These are phyloP conservation scores for Bathelium albidoporum DNA, from an alignment of 495 filamentous ascomycete genomes.

Conservation along the genomic window DNA sequence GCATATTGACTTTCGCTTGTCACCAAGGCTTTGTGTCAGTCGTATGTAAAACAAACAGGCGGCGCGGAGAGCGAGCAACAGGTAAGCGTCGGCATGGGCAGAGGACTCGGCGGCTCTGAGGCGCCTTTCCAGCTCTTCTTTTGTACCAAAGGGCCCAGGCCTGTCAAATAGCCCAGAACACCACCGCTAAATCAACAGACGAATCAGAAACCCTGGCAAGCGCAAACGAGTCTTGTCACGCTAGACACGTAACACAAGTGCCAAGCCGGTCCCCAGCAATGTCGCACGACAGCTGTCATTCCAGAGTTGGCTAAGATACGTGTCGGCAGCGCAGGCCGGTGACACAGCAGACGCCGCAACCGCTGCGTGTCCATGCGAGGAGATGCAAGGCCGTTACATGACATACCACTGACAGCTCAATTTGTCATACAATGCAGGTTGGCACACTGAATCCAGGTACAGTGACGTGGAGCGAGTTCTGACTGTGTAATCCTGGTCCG, in stretches of 20 bases:
- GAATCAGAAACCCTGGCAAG: too few species aligned
- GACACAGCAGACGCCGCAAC: not conserved
- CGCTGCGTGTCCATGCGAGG: not conserved
- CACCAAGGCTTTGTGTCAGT: too few species aligned
- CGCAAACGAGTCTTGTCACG: too few species aligned
- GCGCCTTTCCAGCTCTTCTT: not conserved
- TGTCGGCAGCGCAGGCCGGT: not conserved
- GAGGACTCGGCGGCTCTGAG: not conserved
- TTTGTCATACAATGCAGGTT: not conserved
- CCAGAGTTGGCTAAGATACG: not conserved
- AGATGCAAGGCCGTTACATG: not conserved
- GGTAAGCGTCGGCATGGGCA: not conserved
- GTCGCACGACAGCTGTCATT: constrained; percentile 2
- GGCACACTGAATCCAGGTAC: not conserved
- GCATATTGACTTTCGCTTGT: too few species aligned
- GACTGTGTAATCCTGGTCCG: not conserved
- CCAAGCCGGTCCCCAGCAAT: not conserved
- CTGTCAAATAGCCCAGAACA: not conserved
- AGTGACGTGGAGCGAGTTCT: not conserved
- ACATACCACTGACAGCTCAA: not conserved
- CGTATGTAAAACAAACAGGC: too few species aligned
- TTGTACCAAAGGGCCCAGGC: not conserved
- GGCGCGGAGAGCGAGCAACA: too few species aligned
- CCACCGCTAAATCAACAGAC: too few species aligned
- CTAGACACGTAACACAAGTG: not conserved